Percentiles rank a stretch among this genome's conserved stretches.
These are phyloP conservation scores for Pleurotus salmoneostramineus DNA, from an alignment of 768 basidiomycete genomes.

Conservation along the genomic window DNA sequence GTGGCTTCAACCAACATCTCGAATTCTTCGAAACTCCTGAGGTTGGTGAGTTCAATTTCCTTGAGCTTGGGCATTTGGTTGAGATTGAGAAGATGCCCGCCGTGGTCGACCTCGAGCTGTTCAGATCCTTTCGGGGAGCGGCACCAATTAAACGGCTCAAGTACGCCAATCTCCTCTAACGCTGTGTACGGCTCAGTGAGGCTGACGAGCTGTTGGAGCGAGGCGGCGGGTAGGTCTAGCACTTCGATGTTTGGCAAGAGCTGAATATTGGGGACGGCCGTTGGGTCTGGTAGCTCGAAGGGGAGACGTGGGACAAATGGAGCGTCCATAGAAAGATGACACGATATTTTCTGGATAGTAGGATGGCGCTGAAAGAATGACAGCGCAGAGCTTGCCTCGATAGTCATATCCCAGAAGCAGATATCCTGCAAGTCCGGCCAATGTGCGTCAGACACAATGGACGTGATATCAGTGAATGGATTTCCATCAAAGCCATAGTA, in stretches of 20 bases:
- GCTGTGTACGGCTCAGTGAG: not conserved
- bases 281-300: not conserved
- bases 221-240: not conserved
- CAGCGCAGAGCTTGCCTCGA: not conserved
- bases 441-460: not conserved
- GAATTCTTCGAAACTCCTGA: no score
- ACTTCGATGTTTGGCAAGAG: not conserved
- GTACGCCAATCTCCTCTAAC: no score
- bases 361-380: not conserved
- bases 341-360: not conserved
- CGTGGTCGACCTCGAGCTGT: no score
- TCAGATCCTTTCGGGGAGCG: no score
- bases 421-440: not conserved
- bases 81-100: no score
- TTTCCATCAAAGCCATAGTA: not conserved
- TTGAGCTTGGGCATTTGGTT: no score
- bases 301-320: not conserved
- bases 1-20: no score
- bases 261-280: not conserved
- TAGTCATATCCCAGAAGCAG: not conserved
- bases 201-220: not conserved
- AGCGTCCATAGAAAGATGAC: not conserved
- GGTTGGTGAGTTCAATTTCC: no score
- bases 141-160: no score
- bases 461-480: not conserved